Conservation (phyloP, 129 eudicot species). For the Logfia minima region DNA sequence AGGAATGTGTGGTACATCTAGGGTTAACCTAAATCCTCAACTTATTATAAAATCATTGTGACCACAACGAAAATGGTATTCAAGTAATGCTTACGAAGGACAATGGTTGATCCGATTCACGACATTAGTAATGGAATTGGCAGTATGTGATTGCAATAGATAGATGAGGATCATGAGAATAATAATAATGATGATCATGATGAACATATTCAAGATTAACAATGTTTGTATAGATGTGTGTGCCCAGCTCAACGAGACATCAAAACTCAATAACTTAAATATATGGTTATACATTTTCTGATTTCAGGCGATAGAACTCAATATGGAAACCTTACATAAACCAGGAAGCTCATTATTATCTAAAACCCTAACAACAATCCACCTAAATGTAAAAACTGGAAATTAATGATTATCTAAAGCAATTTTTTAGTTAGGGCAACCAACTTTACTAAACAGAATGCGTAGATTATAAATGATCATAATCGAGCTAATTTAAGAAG, state of each 20-base stretch:
- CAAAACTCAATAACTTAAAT: slow-evolving; percentile 1
- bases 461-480: background rate
- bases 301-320: slow-evolving; percentile 10
- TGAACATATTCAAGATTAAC: background rate
- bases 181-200: background rate
- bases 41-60: background rate
- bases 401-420: slow-evolving; percentile 2
- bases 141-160: background rate
- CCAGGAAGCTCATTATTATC: background rate
- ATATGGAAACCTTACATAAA: slow-evolving; percentile 8
- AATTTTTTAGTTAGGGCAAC: slow-evolving; percentile 4
- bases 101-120: background rate
- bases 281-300: slow-evolving; percentile 2
- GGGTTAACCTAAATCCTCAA: background rate
- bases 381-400: background rate
- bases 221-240: background rate
- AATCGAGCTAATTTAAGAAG: slow-evolving; percentile 12
- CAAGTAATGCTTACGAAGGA: background rate
- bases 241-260: slow-evolving; percentile 5
- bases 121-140: background rate
- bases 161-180: background rate
- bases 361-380: background rate
- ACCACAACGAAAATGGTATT: background rate
- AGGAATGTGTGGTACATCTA: background rate
- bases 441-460: background rate